A percentile compares a stretch with the other conserved stretches of the same genome.
Conservation (phyloP, 352 stramenopile genomes). For the Pythium rishiriense region DNA sequence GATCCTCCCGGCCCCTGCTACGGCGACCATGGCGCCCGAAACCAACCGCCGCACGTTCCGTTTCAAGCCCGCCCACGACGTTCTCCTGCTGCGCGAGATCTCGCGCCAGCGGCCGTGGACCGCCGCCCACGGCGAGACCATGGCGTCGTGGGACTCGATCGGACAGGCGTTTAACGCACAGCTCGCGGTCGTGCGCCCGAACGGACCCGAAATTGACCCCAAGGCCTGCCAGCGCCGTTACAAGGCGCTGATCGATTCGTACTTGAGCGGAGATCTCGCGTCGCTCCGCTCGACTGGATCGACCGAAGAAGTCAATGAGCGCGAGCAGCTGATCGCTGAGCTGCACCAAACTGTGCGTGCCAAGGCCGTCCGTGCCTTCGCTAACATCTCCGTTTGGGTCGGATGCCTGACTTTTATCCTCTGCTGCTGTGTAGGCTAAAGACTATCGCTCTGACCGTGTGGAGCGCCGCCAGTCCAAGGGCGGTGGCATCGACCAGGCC, state of each 20-base stretch:
- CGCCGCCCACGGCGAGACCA: conserved; percentile 23
- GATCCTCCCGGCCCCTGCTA: conserved; percentile 1
- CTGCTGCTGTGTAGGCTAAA: conserved; percentile 11
- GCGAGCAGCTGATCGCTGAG: conserved; percentile 28
- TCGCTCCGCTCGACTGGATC: conserved; percentile 25
- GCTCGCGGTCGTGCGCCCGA: conserved; percentile 18
- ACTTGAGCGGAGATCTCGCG: conserved; percentile 24
- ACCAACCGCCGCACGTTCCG: conserved; percentile 26
- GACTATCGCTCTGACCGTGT: conserved; percentile 20
- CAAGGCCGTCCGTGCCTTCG: background rate
- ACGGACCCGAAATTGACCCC: conserved; percentile 21
- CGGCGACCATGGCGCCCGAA: conserved; percentile 14
- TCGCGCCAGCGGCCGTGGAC: conserved; percentile 24
- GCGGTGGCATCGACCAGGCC: conserved; percentile 6
- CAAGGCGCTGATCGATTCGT: conserved; percentile 27
- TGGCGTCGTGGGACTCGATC: conserved; percentile 26
- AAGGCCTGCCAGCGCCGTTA: conserved; percentile 28
- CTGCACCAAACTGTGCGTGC: conserved; percentile 22
- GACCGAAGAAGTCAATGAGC: conserved; percentile 23
- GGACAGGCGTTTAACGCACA: conserved; percentile 26
- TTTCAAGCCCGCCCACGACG: conserved; percentile 26
- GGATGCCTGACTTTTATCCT: background rate
- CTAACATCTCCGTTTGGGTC: background rate
- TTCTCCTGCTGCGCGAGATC: conserved; percentile 25
- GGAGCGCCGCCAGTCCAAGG: conserved; percentile 21